These are phyloP conservation scores for Xylaria sp. DNA, from an alignment of 2,329 filamentous ascomycete genomes.

Conservation along the genomic window DNA sequence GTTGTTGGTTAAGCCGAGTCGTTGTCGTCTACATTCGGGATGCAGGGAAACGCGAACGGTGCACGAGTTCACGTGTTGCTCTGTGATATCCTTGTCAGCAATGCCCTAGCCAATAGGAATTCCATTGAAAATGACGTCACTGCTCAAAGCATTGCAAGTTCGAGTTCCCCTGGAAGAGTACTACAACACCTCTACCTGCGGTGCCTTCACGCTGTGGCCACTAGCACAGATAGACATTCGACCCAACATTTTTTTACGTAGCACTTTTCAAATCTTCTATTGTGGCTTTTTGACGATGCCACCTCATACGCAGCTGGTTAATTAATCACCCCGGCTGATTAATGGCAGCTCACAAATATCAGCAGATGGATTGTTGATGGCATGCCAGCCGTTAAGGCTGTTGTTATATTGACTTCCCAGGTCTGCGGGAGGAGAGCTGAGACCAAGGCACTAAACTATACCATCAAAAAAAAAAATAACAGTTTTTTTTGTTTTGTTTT, in stretches of 20 bases:
- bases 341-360: neutral
- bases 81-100: neutral
- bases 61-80: constrained; percentile 26
- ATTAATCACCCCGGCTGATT: neutral
- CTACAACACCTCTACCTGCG: no score
- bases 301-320: neutral
- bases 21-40: no score
- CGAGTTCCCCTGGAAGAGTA: no score
- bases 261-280: neutral
- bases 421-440: constrained; percentile 22
- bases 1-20: neutral
- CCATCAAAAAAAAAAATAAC: constrained; percentile 34
- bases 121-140: constrained; percentile 5
- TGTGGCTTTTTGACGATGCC: neutral
- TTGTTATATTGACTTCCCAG: constrained; percentile 34
- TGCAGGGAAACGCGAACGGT: constrained; percentile 19
- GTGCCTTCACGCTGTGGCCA: no score
- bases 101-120: neutral
- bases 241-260: no score
- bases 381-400: constrained; percentile 37
- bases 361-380: constrained; percentile 31
- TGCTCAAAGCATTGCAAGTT: neutral
- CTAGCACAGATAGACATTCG: neutral
- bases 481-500: constrained; percentile 22
- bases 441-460: constrained; percentile 35